These are phyloP conservation scores for Heritiera littoralis DNA, from an alignment of 345 rosid species.

Conservation along the genomic window DNA sequence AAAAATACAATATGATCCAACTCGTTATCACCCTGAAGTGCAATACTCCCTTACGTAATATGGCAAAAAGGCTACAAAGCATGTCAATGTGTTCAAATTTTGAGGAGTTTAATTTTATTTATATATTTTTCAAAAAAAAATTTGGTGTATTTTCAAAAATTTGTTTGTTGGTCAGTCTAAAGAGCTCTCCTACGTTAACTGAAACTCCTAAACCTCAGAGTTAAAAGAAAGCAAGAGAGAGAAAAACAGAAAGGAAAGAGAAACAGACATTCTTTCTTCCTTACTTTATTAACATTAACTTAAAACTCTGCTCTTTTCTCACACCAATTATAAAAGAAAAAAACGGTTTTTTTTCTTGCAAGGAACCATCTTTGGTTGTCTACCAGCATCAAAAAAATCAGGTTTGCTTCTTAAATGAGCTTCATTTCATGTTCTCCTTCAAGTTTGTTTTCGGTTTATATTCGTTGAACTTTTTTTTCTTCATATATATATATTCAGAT, in stretches of 20 bases:
- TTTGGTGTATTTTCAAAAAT: not conserved
- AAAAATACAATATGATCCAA: too few relatives aligned
- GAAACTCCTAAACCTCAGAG: not conserved
- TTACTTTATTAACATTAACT: not conserved
- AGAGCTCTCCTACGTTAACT: not conserved
- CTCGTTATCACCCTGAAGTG: too few relatives aligned
- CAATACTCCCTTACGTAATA: too few relatives aligned
- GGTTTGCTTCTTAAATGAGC: constrained; percentile 17
- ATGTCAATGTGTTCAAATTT: too few relatives aligned
- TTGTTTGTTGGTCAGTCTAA: constrained; percentile 7
- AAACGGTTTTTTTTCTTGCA: not conserved
- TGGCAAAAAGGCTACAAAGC: too few relatives aligned
- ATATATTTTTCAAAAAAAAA: not conserved
- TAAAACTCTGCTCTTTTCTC: not conserved
- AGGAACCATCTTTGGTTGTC: not conserved
- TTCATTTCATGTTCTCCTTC: constrained; percentile 7
- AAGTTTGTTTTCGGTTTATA: not conserved
- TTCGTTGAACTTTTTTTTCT: not conserved
- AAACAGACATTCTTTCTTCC: not conserved
- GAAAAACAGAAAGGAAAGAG: not conserved
- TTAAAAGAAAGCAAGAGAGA: not conserved
- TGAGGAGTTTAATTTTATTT: too few relatives aligned
- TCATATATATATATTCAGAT: not conserved
- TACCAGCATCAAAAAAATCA: not conserved
- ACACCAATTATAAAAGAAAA: not conserved